Evolutionary conservation across 2,329 filamentous ascomycete genomes (phyloP).

Genomic region (Zymoseptoria brevis): DNA sequence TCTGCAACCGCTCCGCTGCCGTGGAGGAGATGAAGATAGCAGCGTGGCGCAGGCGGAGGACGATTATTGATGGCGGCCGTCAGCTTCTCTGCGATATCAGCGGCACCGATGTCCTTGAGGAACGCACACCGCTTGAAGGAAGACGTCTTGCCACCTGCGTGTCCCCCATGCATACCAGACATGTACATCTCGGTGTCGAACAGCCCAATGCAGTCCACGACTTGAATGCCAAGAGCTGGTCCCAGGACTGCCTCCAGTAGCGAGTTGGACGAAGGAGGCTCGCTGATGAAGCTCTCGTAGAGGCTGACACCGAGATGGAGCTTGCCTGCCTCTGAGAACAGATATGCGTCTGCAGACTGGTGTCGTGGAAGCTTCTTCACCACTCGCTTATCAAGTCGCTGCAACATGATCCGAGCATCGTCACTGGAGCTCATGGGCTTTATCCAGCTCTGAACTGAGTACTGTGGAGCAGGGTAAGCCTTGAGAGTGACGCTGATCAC

Average conservation of each 20-base stretch:
- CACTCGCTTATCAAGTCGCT: conserved; percentile 34
- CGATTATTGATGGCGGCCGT: conserved; percentile 40
- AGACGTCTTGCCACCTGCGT: conserved; percentile 51
- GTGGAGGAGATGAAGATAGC: conserved; percentile 57
- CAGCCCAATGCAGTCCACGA: conserved; percentile 42
- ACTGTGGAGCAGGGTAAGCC: conserved; percentile 37
- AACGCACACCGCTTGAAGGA: conserved; percentile 60
- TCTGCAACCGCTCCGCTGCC: conserved; percentile 48
- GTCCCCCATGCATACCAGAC: conserved; percentile 51
- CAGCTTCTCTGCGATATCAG: conserved; percentile 32
- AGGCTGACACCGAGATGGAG: conserved; percentile 48
- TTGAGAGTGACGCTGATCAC: conserved; percentile 48
- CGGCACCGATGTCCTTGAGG: conserved; percentile 41
- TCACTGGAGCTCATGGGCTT: conserved; percentile 20
- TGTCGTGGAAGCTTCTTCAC: conserved; percentile 35
- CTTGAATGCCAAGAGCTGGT: conserved; percentile 25
- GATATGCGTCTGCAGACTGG: conserved; percentile 48
- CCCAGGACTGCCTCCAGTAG: conserved; percentile 20
- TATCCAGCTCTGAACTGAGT: conserved; percentile 27
- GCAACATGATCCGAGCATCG: conserved; percentile 33
- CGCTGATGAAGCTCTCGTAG: conserved; percentile 31
- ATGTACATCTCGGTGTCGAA: conserved; percentile 57
- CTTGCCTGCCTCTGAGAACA: conserved; percentile 43
- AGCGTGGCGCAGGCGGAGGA: conserved; percentile 48
- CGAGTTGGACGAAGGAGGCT: conserved; percentile 17